phyloP scores from a whole-genome alignment of 108 stramenopile genomes.

The Skeletonema marinoi region DNA sequence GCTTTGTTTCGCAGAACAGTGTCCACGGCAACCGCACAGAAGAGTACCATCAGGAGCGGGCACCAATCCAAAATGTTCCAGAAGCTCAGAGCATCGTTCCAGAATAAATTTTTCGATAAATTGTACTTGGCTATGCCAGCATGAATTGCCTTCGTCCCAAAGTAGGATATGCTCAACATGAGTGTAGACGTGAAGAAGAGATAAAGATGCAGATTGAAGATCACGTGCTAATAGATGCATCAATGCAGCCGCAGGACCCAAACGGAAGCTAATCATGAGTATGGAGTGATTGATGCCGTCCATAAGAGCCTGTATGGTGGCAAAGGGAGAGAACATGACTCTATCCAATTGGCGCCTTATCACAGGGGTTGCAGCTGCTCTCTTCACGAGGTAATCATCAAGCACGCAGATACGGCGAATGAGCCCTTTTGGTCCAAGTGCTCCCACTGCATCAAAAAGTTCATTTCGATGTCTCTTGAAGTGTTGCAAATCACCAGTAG shows the following conservation, averaged over 20 bases:
- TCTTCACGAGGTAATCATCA: conserved; percentile 5
- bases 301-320: conserved; percentile 5
- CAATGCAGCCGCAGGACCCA: conserved; percentile 8
- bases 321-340: conserved; percentile 16
- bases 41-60: conserved; percentile 46
- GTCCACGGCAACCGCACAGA: conserved; percentile 44
- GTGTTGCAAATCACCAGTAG: conserved; percentile 6
- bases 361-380: conserved; percentile 6
- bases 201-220: not conserved
- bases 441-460: conserved; percentile 5
- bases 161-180: conserved; percentile 14
- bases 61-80: conserved; percentile 66
- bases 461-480: conserved; percentile 7
- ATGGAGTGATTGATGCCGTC: conserved; percentile 15
- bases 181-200: conserved; percentile 5
- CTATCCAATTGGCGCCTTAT: conserved; percentile 5
- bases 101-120: conserved; percentile 9
- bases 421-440: not conserved
- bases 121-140: conserved; percentile 3
- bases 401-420: conserved; percentile 4
- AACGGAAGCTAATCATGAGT: conserved; percentile 7
- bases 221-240: not conserved
- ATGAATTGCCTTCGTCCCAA: conserved; percentile 7
- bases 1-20: conserved; percentile 22
- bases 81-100: conserved; percentile 50